Base-by-base conservation (phyloP, 2,329 filamentous ascomycete species). In the Dothiorella sarmentorum region DNA sequence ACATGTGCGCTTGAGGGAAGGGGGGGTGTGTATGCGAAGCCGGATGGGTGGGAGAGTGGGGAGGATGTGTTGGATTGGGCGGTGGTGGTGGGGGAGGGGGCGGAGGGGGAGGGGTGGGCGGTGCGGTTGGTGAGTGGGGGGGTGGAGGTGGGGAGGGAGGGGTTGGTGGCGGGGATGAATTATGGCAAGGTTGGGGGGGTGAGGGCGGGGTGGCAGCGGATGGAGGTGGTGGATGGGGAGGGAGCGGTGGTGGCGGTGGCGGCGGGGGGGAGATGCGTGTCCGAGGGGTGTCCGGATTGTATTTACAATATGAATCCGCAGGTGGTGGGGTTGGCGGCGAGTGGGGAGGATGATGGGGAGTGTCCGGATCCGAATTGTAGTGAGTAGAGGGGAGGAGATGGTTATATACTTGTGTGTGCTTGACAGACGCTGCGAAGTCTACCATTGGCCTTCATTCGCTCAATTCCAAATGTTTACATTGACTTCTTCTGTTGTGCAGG, bases 221-320 rank as follows among this genome's bases (percentile, higher is more conserved):
- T 53, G 49, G 49, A 53, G 35, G 49, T 53, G 15, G 20, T 40
- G 33, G 49, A 53, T 53, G 31, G 6, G n/a, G 15, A 27, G 6
- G 49, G 35, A 3, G 11, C 20, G 3, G 11, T 17, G 0, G 49
- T 53, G n/a, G n/a, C 22, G 15, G 49, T 53, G 7, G 49, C 40
- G 7, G 35, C 51, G 13, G 47, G 35, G 0, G 57, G 57, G 2
- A 17, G 45, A 18, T 35, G 27, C 29, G 43, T 59, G 9, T 27
- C 37, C 4, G 29, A 31, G 18, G 33, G 40, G 9, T 59, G 57
- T 53, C 57, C 57, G 7, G 57, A 42, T 24, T 40, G 57, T 7
- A 53, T 37, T n/a, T 59, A 53, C n/a, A 59, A 52, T 18, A 59
- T 59, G 57, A 52, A 59, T 53, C 45, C 57, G n/a, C 45, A 53